These are phyloP conservation scores for Houttuynia cordata DNA, from an alignment of 164 flowering plant species.

Conservation along the genomic window DNA sequence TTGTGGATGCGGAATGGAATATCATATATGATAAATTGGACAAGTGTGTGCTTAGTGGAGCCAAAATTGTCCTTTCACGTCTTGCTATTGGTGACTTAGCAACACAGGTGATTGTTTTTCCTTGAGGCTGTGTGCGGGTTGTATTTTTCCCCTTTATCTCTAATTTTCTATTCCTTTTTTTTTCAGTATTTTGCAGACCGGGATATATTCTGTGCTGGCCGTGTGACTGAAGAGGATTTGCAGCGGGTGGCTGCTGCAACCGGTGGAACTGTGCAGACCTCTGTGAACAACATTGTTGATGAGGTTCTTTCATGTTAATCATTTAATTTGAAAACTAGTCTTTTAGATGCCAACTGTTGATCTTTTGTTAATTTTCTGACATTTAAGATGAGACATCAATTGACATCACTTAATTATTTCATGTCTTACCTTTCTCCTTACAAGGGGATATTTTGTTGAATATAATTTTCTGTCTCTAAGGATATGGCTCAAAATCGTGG, in stretches of 20 bases:
- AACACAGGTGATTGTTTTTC: constrained; percentile 56
- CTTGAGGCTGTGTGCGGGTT: background rate
- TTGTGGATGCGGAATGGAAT: constrained; percentile 99
- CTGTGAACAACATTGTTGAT: constrained; percentile 84
- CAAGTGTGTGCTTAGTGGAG: constrained; percentile 92
- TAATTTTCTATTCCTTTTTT: background rate
- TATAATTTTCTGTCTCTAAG: too few relatives aligned
- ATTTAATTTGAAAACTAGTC: background rate
- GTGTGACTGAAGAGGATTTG: constrained; percentile 94
- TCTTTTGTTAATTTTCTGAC: too few relatives aligned
- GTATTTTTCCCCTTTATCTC: background rate
- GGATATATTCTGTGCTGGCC: constrained; percentile 99
- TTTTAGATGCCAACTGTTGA: too few relatives aligned
- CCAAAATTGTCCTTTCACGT: constrained; percentile 89
- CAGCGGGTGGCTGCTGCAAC: constrained; percentile 91
- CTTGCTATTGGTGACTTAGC: constrained; percentile 94
- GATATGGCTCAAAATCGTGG: too few relatives aligned
- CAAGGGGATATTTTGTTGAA: too few relatives aligned
- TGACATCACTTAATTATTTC: background rate
- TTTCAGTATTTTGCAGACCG: constrained; percentile 96
- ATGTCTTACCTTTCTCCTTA: too few relatives aligned
- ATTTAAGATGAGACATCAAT: too few relatives aligned
- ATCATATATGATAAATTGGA: constrained; percentile 97
- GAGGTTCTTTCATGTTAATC: constrained; percentile 40
- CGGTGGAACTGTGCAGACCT: constrained; percentile 95